phyloP scores from a whole-genome alignment of 1,284 basidiomycete species.

The Neolentinus lepideus region DNA sequence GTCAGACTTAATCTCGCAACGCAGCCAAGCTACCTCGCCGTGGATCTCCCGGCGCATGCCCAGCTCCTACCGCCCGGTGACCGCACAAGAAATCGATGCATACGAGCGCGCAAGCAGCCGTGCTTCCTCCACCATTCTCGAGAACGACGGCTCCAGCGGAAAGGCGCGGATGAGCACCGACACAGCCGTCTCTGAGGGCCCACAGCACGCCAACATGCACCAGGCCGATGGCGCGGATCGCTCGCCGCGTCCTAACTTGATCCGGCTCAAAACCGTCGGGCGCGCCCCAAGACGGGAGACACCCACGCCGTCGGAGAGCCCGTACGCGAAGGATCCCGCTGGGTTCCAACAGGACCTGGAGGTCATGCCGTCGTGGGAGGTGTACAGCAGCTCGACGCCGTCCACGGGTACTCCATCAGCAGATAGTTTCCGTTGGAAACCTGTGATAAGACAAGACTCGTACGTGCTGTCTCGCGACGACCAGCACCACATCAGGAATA shows the following conservation, averaged over 20 bases:
- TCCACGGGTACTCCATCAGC: background rate
- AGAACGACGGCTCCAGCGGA: background rate
- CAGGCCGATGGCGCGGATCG: background rate
- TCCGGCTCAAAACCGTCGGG: slow-evolving; percentile 35
- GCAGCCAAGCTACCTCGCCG: background rate
- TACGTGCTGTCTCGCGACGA: background rate
- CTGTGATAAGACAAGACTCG: background rate
- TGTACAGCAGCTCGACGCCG: background rate
- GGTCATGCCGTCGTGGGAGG: background rate
- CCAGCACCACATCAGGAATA: background rate
- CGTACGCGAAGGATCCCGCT: slow-evolving; percentile 5
- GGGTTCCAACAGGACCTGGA: background rate
- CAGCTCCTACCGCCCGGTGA: background rate
- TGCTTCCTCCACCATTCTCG: background rate
- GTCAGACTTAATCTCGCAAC: background rate
- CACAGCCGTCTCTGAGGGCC: background rate
- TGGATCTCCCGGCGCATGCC: background rate
- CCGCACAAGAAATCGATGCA: background rate
- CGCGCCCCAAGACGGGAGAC: slow-evolving; percentile 28
- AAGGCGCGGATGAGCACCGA: background rate
- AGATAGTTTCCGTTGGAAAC: background rate
- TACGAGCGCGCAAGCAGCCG: background rate
- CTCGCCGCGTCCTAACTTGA: slow-evolving; percentile 5
- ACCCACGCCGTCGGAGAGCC: slow-evolving; percentile 18
- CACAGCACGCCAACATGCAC: background rate